These are phyloP conservation scores for Keithomyces neogunnii DNA, from an alignment of 2,329 filamentous ascomycete species.

Conservation along the genomic window DNA sequence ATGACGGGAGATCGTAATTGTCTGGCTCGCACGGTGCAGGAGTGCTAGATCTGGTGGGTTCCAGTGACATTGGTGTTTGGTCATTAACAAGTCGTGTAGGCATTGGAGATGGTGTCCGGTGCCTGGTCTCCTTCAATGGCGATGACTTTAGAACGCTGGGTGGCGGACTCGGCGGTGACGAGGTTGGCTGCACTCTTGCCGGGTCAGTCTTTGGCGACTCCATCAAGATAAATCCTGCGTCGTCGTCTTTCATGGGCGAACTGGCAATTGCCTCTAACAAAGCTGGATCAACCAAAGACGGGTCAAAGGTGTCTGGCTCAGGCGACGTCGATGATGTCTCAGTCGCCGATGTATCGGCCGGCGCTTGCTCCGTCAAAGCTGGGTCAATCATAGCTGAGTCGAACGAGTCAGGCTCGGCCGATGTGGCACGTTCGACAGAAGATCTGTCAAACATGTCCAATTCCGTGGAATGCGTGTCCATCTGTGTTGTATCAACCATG, in stretches of 20 bases:
- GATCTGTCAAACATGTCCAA: not conserved
- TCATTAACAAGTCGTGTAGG: not conserved
- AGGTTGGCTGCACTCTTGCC: not conserved
- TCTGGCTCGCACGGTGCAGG: conserved; percentile 1
- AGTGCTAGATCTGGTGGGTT: not conserved
- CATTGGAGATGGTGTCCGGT: not conserved
- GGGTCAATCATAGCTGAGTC: not conserved
- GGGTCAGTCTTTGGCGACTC: conserved; percentile 1
- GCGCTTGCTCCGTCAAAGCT: not conserved
- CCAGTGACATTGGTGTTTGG: not conserved
- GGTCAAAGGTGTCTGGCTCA: not conserved
- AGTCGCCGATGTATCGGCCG: not conserved
- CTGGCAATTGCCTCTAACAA: not conserved
- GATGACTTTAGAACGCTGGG: not conserved
- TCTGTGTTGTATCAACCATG: not conserved
- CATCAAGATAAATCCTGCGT: conserved; percentile 1
- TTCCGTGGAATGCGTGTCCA: not conserved
- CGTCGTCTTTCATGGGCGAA: not conserved
- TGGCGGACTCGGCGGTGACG: conserved; percentile 5
- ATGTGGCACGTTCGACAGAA: not conserved
- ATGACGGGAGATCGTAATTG: conserved; percentile 6
- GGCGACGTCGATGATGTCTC: not conserved
- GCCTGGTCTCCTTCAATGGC: not conserved
- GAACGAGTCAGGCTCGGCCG: not conserved
- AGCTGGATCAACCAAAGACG: not conserved